Evolutionary conservation across 2,329 filamentous ascomycete genomes (phyloP).

Genomic region (Parascedosporium putredinis): DNA sequence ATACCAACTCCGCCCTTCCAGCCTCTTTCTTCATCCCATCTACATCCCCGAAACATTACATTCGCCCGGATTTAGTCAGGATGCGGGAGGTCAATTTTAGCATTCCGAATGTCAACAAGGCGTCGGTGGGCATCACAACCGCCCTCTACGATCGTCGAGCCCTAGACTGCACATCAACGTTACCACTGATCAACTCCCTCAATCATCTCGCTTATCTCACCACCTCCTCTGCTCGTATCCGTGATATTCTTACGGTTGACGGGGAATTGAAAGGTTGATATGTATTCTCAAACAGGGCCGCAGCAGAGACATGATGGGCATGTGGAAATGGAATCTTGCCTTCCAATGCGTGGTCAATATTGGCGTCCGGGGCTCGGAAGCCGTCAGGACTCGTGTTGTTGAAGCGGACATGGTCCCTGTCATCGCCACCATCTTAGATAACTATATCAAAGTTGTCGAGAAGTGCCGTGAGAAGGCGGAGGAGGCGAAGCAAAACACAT

Average conservation of each 20-base stretch:
- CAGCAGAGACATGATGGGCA: constrained; percentile 98
- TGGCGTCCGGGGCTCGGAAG: constrained; percentile 88
- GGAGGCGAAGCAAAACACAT: constrained; percentile 65
- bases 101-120: constrained; percentile 99
- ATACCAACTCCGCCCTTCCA: neutral
- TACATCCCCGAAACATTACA: neutral
- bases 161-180: constrained; percentile 93
- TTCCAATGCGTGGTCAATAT: constrained; percentile 99
- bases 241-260: constrained; percentile 97
- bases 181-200: constrained; percentile 96
- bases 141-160: constrained; percentile 95
- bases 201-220: constrained; percentile 98
- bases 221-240: constrained; percentile 91
- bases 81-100: constrained; percentile 99
- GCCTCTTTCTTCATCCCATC: neutral
- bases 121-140: constrained; percentile 95
- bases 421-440: constrained; percentile 94
- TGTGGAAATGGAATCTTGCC: constrained; percentile 99
- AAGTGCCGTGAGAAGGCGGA: constrained; percentile 82
- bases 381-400: constrained; percentile 86
- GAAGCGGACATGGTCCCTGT: constrained; percentile 99
- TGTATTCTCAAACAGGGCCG: constrained; percentile 96
- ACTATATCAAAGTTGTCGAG: constrained; percentile 94
- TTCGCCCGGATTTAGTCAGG: constrained; percentile 28
- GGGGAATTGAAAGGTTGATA: constrained; percentile 93